These are phyloP conservation scores for Mrakia blollopis DNA, from an alignment of 768 basidiomycete genomes.

Conservation along the genomic window DNA sequence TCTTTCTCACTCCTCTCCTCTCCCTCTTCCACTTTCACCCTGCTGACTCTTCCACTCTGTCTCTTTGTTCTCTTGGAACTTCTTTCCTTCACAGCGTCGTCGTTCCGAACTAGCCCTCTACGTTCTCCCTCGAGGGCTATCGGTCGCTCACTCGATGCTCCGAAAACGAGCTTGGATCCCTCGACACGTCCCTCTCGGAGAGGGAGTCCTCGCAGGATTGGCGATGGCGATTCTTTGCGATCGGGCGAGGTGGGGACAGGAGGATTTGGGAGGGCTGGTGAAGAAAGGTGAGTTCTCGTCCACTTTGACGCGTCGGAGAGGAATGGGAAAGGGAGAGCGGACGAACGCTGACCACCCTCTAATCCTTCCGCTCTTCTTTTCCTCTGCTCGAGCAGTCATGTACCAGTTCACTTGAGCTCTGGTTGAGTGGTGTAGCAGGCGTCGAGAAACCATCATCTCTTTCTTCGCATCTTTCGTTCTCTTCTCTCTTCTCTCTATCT, in stretches of 20 bases:
- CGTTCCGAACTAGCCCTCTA: conserved; percentile 30
- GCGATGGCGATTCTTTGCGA: conserved; percentile 30
- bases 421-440: no score
- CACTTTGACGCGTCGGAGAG: not conserved
- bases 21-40: not conserved
- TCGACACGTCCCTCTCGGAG: conserved; percentile 12
- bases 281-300: conserved; percentile 17
- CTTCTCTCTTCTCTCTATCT: no score
- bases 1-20: not conserved
- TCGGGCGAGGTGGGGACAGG: conserved; percentile 12
- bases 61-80: not conserved
- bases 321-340: not conserved
- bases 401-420: not conserved
- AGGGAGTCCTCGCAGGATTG: conserved; percentile 19
- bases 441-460: no score
- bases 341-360: not conserved
- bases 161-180: not conserved
- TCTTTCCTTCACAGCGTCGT: not conserved
- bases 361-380: not conserved
- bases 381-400: not conserved
- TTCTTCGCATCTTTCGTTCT: no score
- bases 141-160: conserved; percentile 6
- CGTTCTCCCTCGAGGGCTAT: conserved; percentile 25
- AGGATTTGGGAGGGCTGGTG: conserved; percentile 20
- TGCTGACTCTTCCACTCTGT: not conserved